Evolutionary conservation across 1,284 basidiomycete genomes (phyloP), one percentile per base, ranked within the genome.

Genomic region (Sporisorium graminicola): DNA sequence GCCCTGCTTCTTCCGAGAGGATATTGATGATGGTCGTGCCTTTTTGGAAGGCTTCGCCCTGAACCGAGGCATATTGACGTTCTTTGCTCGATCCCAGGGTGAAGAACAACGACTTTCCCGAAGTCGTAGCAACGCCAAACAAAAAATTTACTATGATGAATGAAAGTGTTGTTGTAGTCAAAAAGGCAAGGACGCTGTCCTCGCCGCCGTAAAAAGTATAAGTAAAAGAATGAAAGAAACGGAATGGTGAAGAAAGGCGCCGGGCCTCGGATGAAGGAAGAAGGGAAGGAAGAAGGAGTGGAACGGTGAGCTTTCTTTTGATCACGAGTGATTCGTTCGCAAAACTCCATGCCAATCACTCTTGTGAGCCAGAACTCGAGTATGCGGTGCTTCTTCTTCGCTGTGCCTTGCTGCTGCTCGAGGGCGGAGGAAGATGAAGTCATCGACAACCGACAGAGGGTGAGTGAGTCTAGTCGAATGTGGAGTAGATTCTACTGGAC

Each of bases 211-310:
- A n/a, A 12, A 59, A 70, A n/a, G n/a, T n/a, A n/a, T n/a, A n/a
- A 52, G 49, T 20, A 53, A 26, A 26, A 33, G 47, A 12, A 40
- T 43, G 40, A 52, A 44, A 65, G 52, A 65, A 65, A 67, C 22
- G 24, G 58, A 67, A 72, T 35, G 57, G 46, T 63, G 68, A 63
- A 43, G 58, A 58, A 70, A 63, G 60, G 67, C 70, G 37, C 67
- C 70, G 43, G 61, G 65, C 60, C 66, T 62, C 56, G 62, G 50
- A 64, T 68, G 62, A 44, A 68, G 52, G 24, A 62, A 55, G 66
- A 65, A 63, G 56, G 51, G 37, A 58, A 67, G 56, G 51, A 65
- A 57, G 68, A 24, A 58, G 12, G 31, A 55, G 31, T 31, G 46
- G 50, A 51, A 31, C 26, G 49, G 29, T n/a, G 8, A 46, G 40